phyloP scores from a whole-genome alignment of 2,329 filamentous ascomycete genomes.

The Karstenula rhodostoma region DNA sequence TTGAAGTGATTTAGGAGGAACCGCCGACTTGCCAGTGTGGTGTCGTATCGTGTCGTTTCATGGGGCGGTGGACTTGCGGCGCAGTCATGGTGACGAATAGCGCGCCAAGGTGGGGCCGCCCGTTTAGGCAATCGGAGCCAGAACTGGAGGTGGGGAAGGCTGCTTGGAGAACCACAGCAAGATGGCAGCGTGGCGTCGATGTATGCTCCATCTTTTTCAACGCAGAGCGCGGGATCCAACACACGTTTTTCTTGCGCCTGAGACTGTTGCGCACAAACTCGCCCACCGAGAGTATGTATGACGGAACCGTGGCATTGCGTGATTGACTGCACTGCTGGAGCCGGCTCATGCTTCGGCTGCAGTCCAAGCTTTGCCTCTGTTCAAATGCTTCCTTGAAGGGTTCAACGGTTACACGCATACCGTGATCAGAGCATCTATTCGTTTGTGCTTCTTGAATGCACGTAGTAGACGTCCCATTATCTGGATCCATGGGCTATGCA shows the following conservation, averaged over 20 bases:
- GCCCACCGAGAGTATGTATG: neutral
- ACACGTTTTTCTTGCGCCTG: neutral
- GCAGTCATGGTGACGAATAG: neutral
- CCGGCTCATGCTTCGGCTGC: neutral
- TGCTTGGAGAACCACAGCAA: neutral
- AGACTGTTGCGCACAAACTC: neutral
- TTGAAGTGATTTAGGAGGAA: neutral
- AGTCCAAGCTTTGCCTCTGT: neutral
- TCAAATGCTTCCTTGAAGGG: neutral
- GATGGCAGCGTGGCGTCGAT: neutral
- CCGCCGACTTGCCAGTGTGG: neutral
- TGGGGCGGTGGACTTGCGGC: neutral
- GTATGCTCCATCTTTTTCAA: neutral
- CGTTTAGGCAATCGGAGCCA: neutral
- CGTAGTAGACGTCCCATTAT: neutral
- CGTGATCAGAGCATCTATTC: neutral
- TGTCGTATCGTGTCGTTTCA: neutral
- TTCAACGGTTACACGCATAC: neutral
- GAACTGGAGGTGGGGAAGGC: neutral
- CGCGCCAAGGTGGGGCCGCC: neutral
- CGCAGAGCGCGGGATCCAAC: neutral
- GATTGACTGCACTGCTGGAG: neutral
- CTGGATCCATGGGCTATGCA: neutral
- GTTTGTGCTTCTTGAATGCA: neutral
- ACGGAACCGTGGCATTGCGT: neutral